Evolutionary conservation across 225 moss, liverwort and hornwort species (phyloP).

Genomic region (Bryum argenteum): DNA sequence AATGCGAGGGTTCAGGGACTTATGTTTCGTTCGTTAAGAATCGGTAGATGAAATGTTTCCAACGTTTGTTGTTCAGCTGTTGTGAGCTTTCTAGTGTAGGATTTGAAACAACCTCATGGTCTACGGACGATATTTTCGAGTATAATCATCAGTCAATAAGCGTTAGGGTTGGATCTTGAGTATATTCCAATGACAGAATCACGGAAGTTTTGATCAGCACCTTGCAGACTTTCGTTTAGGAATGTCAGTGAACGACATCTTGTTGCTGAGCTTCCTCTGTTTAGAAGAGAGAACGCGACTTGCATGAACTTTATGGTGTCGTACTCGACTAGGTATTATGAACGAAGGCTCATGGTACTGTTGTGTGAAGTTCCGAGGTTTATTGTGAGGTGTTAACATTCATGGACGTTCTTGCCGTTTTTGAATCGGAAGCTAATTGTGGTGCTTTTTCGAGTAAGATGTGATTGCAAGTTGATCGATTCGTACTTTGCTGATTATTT

Average conservation of each 20-base stretch:
- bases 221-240: too few species aligned
- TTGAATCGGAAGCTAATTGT: not conserved
- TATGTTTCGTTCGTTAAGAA: not conserved
- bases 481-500: slow-evolving; percentile 4
- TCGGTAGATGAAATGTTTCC: not conserved
- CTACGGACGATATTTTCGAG: not conserved
- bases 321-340: too few species aligned
- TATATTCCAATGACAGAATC: not conserved
- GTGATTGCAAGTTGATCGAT: slow-evolving; percentile 15
- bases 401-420: not conserved
- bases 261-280: not conserved
- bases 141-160: not conserved
- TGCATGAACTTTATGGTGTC: too few species aligned
- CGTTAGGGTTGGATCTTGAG: slow-evolving; percentile 16
- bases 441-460: slow-evolving; percentile 23
- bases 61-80: not conserved
- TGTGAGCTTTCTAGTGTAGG: not conserved
- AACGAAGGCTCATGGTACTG: not conserved
- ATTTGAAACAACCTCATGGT: not conserved
- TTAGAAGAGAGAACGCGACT: too few species aligned
- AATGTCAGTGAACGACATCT: not conserved
- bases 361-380: not conserved
- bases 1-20: not conserved
- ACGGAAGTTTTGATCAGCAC: too few species aligned
- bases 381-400: too few species aligned